These are phyloP conservation scores for Elaeis guineensis DNA, from an alignment of 176 grass and related monocot genomes.

Conservation along the genomic window DNA sequence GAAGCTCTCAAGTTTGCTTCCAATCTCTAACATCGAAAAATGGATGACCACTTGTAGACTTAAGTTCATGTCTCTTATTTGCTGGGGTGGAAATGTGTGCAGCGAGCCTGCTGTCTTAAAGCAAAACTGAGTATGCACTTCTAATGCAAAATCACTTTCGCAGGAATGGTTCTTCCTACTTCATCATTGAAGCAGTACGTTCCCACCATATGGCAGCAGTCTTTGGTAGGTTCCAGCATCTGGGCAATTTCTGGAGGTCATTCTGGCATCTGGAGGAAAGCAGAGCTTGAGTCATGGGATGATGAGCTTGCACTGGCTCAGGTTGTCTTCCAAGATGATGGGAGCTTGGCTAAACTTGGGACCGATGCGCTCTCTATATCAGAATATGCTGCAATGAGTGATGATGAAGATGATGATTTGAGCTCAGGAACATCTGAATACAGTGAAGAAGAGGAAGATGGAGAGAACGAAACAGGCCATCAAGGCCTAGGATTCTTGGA, in stretches of 20 bases:
- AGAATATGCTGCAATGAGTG: constrained; percentile 55
- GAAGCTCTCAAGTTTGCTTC: too few species aligned
- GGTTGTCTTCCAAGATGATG: constrained; percentile 69
- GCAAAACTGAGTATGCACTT: neutral
- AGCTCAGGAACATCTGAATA: constrained; percentile 10
- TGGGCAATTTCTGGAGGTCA: constrained; percentile 36
- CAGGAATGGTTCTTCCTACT: constrained; percentile 55
- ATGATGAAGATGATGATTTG: constrained; percentile 31
- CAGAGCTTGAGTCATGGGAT: constrained; percentile 85
- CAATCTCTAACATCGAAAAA: too few species aligned
- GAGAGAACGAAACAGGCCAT: constrained; percentile 35
- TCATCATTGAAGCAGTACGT: constrained; percentile 53
- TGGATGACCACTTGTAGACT: too few species aligned
- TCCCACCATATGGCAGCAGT: constrained; percentile 71
- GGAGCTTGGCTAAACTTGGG: constrained; percentile 47
- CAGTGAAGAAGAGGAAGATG: constrained; percentile 37
- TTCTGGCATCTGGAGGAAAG: constrained; percentile 74
- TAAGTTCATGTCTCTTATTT: too few species aligned
- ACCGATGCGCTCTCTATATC: constrained; percentile 55
- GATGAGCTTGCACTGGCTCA: constrained; percentile 52
- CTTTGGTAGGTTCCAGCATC: constrained; percentile 73
- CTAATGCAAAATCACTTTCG: constrained; percentile 32
- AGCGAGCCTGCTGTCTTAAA: neutral
- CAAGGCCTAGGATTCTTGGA: constrained; percentile 71
- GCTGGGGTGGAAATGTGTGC: too few species aligned